Conservation (phyloP, 1,139 yeast genomes). For the Eremothecium gossypii region DNA sequence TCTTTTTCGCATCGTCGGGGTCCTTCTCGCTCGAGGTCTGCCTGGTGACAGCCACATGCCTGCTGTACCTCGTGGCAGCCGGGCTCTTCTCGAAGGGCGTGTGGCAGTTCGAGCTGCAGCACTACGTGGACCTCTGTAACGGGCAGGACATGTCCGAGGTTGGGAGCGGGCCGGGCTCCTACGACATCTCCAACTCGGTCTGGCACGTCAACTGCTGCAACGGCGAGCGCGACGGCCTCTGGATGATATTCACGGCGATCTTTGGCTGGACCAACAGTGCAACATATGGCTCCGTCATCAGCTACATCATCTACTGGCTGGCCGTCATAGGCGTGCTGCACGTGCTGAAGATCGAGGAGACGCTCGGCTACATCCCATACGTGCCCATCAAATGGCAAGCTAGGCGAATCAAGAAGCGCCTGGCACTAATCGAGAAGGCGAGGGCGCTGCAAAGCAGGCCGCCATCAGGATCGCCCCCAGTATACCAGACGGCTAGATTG, state of each 20-base stretch:
- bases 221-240: slow-evolving; percentile 81
- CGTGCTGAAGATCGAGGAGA: slow-evolving; percentile 49
- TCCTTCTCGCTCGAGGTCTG: slow-evolving; percentile 70
- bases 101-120: slow-evolving; percentile 78
- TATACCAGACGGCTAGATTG: slow-evolving; percentile 9
- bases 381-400: slow-evolving; percentile 55
- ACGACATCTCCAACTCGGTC: slow-evolving; percentile 65
- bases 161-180: slow-evolving; percentile 92
- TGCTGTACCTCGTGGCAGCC: slow-evolving; percentile 78
- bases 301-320: slow-evolving; percentile 72
- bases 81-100: slow-evolving; percentile 85
- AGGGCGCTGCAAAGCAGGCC: slow-evolving; percentile 14
- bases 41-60: slow-evolving; percentile 73
- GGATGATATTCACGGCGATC: slow-evolving; percentile 88
- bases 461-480: not conserved
- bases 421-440: slow-evolving; percentile 24
- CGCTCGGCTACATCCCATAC: slow-evolving; percentile 49
- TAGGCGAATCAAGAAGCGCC: slow-evolving; percentile 44
- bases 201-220: slow-evolving; percentile 98
- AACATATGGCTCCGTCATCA: slow-evolving; percentile 80
- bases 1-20: slow-evolving; percentile 72
- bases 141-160: slow-evolving; percentile 86
- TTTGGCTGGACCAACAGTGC: slow-evolving; percentile 97
- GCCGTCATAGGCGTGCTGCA: slow-evolving; percentile 47
- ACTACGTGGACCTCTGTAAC: slow-evolving; percentile 52